Conservation (phyloP, 2,329 filamentous ascomycete genomes). For the Claviceps sorghi region DNA sequence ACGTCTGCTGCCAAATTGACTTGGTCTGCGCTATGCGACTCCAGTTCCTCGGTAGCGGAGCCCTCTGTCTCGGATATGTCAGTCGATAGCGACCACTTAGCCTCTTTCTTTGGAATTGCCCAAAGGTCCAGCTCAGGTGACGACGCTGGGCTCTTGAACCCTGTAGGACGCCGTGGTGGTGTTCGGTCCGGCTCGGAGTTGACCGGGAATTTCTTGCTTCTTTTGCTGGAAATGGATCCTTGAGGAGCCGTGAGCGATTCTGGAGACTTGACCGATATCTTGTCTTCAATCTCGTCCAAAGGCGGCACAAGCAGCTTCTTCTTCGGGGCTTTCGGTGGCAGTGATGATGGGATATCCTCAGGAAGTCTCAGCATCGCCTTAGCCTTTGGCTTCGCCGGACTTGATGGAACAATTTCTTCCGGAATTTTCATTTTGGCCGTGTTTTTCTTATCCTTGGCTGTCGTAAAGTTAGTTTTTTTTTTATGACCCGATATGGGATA, state of each 20-base stretch:
- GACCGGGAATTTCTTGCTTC: neutral
- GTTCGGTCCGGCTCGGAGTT: neutral
- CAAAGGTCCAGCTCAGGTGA: slow-evolving; percentile 6
- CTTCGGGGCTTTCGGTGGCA: neutral
- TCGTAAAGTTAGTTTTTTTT: neutral
- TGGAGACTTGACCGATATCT: neutral
- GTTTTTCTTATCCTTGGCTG: neutral
- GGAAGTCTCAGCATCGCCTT: neutral
- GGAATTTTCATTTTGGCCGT: slow-evolving; percentile 2
- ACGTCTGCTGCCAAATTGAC: slow-evolving; percentile 2
- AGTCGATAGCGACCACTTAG: neutral
- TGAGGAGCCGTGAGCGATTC: neutral
- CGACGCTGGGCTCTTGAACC: slow-evolving; percentile 11
- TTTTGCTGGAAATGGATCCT: neutral
- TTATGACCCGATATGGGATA: neutral
- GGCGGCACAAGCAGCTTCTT: slow-evolving; percentile 3
- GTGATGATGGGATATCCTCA: neutral
- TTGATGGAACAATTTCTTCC: neutral
- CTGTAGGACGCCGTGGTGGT: slow-evolving; percentile 8
- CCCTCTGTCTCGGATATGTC: slow-evolving; percentile 3
- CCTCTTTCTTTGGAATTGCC: neutral
- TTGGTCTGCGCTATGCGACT: slow-evolving; percentile 2
- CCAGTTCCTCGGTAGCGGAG: neutral
- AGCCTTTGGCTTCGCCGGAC: slow-evolving; percentile 2
- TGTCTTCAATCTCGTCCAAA: neutral